phyloP scores from a whole-genome alignment of 2,329 filamentous ascomycete species.

The Zalaria sp. region DNA sequence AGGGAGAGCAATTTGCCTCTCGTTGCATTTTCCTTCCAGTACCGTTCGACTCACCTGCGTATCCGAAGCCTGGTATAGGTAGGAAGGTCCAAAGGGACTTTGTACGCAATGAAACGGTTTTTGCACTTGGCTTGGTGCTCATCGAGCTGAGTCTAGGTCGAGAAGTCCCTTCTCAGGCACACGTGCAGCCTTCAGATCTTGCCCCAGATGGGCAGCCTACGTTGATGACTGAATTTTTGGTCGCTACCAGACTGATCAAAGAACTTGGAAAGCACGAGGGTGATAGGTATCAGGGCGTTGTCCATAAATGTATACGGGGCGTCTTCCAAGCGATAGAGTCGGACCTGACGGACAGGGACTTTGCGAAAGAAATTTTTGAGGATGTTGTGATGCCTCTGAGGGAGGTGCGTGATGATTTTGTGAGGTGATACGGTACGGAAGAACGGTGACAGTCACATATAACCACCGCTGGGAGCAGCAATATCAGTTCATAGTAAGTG shows the following conservation, averaged over 20 bases:
- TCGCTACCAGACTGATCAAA: background rate
- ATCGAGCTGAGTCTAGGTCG: background rate
- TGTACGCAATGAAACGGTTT: background rate
- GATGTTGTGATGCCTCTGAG: background rate
- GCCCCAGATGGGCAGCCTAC: background rate
- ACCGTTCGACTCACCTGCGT: background rate
- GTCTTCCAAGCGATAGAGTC: background rate
- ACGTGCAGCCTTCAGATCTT: background rate
- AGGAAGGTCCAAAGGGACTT: background rate
- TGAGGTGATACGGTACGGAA: background rate
- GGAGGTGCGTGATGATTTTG: background rate
- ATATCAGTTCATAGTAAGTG: too few species aligned
- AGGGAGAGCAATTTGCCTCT: background rate
- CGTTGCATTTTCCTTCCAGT: background rate
- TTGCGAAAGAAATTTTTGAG: background rate
- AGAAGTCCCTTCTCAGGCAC: background rate
- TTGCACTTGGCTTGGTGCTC: background rate
- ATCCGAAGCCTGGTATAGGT: background rate
- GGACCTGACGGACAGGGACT: background rate
- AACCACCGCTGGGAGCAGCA: too few species aligned
- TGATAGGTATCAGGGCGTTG: background rate
- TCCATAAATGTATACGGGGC: background rate
- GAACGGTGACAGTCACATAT: too few species aligned
- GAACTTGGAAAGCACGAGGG: background rate
- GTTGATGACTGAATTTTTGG: background rate